A percentile compares a stretch with the other conserved stretches of the same genome.
These are phyloP conservation scores for Hypericum perforatum DNA, from an alignment of 345 rosid genomes.

Conservation along the genomic window DNA sequence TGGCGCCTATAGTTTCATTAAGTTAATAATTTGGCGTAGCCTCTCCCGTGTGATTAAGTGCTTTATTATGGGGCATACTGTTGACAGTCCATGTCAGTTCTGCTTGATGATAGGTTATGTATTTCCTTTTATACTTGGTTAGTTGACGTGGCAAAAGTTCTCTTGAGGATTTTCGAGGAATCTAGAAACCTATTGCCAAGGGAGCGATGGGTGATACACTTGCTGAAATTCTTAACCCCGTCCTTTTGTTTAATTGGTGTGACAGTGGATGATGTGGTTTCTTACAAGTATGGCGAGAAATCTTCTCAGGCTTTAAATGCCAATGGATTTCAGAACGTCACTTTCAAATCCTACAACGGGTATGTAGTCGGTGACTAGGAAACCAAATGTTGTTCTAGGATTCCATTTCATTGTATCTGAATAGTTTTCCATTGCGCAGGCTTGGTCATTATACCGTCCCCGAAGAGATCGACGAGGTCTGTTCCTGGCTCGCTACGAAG, in stretches of 20 bases:
- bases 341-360: conserved; percentile 73
- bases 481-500: conserved; percentile 62
- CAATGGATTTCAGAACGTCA: conserved; percentile 54
- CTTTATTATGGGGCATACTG: no score
- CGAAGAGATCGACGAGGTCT: conserved; percentile 78
- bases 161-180: no score
- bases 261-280: conserved; percentile 89
- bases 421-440: conserved; percentile 22
- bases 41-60: no score
- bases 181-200: neutral
- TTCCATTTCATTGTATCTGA: neutral
- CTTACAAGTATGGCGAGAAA: conserved; percentile 75
- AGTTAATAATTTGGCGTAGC: no score
- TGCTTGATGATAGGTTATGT: no score
- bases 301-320: conserved; percentile 50
- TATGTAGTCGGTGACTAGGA: conserved; percentile 14
- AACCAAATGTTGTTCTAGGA: neutral
- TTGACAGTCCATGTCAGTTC: no score
- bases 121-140: no score
- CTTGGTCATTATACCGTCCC: conserved; percentile 92
- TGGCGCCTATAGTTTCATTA: no score
- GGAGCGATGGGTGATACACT: neutral
- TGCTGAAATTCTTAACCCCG: conserved; percentile 3
- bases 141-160: no score
- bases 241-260: conserved; percentile 13